Conservation (phyloP, 163 green algal genomes). For the Volvox carteri region DNA sequence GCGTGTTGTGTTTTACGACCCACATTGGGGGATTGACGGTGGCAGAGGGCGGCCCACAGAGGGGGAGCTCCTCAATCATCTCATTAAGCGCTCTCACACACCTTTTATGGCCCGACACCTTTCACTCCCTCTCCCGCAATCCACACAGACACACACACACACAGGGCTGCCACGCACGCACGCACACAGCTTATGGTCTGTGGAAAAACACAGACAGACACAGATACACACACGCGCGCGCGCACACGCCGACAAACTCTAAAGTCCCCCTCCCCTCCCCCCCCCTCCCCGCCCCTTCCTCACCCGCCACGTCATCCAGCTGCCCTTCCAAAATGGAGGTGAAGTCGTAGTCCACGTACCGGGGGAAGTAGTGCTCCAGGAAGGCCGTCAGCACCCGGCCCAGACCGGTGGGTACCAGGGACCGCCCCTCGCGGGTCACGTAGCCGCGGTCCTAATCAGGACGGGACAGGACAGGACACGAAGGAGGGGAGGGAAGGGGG, state of each 20-base stretch:
- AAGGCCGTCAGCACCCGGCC: constrained; percentile 86
- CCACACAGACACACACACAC: not conserved
- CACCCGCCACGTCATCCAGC: constrained; percentile 85
- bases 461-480: not conserved
- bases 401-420: constrained; percentile 74
- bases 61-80: no score
- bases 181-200: no score
- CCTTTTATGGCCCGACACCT: no score
- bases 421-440: constrained; percentile 72
- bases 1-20: no score
- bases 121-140: no score
- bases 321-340: constrained; percentile 84
- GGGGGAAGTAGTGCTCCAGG: constrained; percentile 81
- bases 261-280: no score
- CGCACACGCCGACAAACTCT: no score
- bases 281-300: not conserved
- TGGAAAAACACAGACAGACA: no score
- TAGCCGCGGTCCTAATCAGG: constrained; percentile 85
- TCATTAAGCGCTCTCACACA: no score
- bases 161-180: not conserved
- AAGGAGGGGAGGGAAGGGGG: not conserved
- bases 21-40: no score
- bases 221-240: no score
- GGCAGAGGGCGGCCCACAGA: no score
- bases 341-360: constrained; percentile 90